phyloP scores from a whole-genome alignment of 208 protist species.

The Porcisia deanei region DNA sequence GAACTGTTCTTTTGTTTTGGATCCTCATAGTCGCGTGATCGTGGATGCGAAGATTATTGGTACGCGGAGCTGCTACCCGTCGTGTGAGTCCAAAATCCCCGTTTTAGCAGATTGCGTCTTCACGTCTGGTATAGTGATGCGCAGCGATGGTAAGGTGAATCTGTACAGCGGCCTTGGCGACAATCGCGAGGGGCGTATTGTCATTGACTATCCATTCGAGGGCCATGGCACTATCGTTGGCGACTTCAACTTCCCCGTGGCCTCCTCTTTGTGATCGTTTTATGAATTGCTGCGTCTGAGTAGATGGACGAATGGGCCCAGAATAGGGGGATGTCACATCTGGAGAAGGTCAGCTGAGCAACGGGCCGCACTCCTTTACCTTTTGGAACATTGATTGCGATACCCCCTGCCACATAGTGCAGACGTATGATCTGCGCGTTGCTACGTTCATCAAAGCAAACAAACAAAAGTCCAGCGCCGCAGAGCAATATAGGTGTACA shows the following conservation, averaged over 20 bases:
- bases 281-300: too few relatives aligned
- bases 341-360: too few relatives aligned
- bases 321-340: too few relatives aligned
- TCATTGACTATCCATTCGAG: conserved; percentile 73
- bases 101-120: conserved; percentile 50
- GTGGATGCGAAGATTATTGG: conserved; percentile 39
- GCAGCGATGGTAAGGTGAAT: conserved; percentile 63
- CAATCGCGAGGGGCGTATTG: conserved; percentile 56
- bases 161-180: conserved; percentile 74
- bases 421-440: too few relatives aligned
- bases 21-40: conserved; percentile 33
- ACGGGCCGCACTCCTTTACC: too few relatives aligned
- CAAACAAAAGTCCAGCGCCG: too few relatives aligned
- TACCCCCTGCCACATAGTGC: too few relatives aligned
- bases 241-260: conserved; percentile 19
- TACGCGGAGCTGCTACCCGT: conserved; percentile 39
- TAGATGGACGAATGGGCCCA: too few relatives aligned
- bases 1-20: conserved; percentile 48
- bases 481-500: too few relatives aligned
- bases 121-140: conserved; percentile 61
- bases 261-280: not conserved
- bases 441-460: too few relatives aligned
- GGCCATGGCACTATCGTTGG: conserved; percentile 38
- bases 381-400: too few relatives aligned
- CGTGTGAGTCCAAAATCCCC: conserved; percentile 31